A percentile compares a stretch with the other conserved stretches of the same genome.
phyloP scores from a whole-genome alignment of 176 grass and related monocot genomes.

The Paspalum vaginatum region DNA sequence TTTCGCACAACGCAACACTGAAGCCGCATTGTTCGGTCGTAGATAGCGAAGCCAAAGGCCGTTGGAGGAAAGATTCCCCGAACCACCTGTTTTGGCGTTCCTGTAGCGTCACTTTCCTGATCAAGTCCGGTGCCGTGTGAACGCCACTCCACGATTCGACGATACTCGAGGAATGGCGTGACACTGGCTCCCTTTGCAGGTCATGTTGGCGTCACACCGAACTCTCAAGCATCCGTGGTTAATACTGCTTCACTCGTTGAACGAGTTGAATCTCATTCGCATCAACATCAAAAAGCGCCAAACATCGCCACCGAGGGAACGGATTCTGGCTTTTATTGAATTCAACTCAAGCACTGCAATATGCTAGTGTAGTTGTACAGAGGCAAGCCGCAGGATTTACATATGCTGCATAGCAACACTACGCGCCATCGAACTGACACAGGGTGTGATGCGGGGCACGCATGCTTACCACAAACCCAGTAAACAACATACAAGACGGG shows the following conservation, averaged over 20 bases:
- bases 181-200: neutral
- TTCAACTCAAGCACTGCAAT: neutral
- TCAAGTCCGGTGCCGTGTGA: neutral
- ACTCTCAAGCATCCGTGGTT: neutral
- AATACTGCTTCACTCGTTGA: neutral
- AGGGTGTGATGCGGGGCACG: conserved; percentile 5
- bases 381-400: conserved; percentile 29
- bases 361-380: neutral
- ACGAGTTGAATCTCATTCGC: neutral
- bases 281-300: neutral
- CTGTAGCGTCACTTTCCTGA: neutral
- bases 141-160: neutral
- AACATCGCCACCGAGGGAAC: neutral
- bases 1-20: neutral
- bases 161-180: neutral
- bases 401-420: conserved; percentile 20
- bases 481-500: conserved; percentile 35
- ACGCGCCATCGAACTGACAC: neutral
- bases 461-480: conserved; percentile 11
- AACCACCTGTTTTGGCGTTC: neutral
- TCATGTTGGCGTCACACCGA: neutral
- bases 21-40: neutral
- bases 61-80: neutral
- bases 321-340: neutral
- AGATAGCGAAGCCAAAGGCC: neutral